phyloP scores from a whole-genome alignment of 2,329 filamentous ascomycete genomes.

The Ceratocystis variospora region DNA sequence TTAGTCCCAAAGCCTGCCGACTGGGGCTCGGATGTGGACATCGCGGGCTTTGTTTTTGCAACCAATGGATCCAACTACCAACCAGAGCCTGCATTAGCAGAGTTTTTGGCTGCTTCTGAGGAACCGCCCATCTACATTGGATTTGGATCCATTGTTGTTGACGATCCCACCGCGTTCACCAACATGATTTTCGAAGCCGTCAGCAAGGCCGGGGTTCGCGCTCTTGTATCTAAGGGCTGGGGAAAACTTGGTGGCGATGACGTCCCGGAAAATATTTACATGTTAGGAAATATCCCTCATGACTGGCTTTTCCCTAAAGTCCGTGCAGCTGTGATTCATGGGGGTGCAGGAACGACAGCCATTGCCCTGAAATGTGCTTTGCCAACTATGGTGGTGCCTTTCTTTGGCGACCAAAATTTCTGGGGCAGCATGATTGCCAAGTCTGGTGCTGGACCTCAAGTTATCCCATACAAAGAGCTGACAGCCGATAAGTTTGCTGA shows the following conservation, averaged over 20 bases:
- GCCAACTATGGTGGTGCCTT: slow-evolving; percentile 64
- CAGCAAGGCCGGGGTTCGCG: slow-evolving; percentile 50
- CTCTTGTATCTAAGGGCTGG: slow-evolving; percentile 64
- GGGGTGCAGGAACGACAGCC: slow-evolving; percentile 65
- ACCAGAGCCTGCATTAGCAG: slow-evolving; percentile 40
- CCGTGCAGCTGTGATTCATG: slow-evolving; percentile 55
- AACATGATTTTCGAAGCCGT: slow-evolving; percentile 59
- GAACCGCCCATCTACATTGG: slow-evolving; percentile 55
- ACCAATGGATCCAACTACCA: slow-evolving; percentile 49
- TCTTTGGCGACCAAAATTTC: slow-evolving; percentile 69
- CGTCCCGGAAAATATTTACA: slow-evolving; percentile 50
- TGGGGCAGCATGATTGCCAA: slow-evolving; percentile 58
- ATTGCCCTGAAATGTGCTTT: slow-evolving; percentile 57
- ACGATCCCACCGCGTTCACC: slow-evolving; percentile 55
- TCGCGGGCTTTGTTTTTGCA: slow-evolving; percentile 67
- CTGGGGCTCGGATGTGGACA: slow-evolving; percentile 56
- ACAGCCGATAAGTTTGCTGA: slow-evolving; percentile 50
- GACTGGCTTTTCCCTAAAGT: slow-evolving; percentile 64
- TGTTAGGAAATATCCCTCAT: slow-evolving; percentile 62
- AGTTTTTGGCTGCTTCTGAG: slow-evolving; percentile 43
- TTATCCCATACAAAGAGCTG: slow-evolving; percentile 55
- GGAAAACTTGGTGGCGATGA: slow-evolving; percentile 50
- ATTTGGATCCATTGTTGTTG: slow-evolving; percentile 63
- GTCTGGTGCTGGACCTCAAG: slow-evolving; percentile 49
- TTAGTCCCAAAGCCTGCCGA: slow-evolving; percentile 54